Percentiles rank a stretch among this genome's conserved stretches.
These are phyloP conservation scores for Erythrophleum ivorense DNA, from an alignment of 331 rosid species.

Conservation along the genomic window DNA sequence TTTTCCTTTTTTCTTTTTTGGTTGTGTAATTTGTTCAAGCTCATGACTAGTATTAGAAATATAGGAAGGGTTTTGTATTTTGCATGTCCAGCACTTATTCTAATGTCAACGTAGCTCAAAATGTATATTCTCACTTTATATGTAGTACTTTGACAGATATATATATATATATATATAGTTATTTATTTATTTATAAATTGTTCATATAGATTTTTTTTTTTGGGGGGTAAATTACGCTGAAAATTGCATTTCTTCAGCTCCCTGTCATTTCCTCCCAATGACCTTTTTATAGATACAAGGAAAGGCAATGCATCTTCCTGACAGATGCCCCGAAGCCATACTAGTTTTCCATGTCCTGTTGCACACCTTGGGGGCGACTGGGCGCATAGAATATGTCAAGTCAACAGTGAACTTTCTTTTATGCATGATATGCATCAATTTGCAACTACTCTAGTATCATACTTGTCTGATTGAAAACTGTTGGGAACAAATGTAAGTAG, in stretches of 20 bases:
- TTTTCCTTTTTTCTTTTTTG: neutral
- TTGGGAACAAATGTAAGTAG: too few relatives aligned
- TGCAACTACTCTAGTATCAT: neutral
- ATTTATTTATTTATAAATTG: neutral
- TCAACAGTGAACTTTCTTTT: neutral
- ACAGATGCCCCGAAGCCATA: neutral
- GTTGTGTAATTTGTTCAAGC: neutral
- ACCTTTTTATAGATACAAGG: conserved; percentile 6
- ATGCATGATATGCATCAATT: conserved; percentile 14
- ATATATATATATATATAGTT: neutral
- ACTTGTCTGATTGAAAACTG: neutral
- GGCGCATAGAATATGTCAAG: neutral
- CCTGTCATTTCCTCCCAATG: conserved; percentile 26
- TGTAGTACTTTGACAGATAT: conserved; percentile 31
- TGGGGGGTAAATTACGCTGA: neutral
- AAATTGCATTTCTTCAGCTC: neutral
- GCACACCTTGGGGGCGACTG: too few relatives aligned
- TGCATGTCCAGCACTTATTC: conserved; percentile 40
- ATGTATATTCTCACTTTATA: conserved; percentile 31
- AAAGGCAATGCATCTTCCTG: neutral
- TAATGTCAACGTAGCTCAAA: conserved; percentile 15
- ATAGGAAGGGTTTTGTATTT: conserved; percentile 14
- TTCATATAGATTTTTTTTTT: conserved; percentile 9
- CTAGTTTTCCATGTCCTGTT: neutral
- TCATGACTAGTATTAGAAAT: conserved; percentile 10